Base-by-base conservation (phyloP, 106 monocot genomes). In the Narthecium ossifragum region DNA sequence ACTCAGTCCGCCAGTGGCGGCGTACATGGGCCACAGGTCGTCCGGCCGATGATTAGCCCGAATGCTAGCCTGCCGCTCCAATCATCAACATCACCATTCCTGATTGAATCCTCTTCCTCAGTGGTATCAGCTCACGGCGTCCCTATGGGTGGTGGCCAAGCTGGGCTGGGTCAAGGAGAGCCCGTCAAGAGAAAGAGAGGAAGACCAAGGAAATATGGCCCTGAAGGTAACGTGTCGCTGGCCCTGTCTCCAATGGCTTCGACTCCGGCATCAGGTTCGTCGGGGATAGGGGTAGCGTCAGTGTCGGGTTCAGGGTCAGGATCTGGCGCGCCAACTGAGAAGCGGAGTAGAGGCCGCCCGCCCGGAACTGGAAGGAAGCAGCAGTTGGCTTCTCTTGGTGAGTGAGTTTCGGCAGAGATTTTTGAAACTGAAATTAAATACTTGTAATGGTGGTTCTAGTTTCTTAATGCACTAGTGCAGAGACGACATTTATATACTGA, bases 131-230 rank as follows among this genome's bases (percentile, higher is more conserved):
- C 27, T 24, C 50, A 18, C 2, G 56, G 68, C 32, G n/a, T n/a
- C n/a, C 3, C 46, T 17, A 64, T 29, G 34, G 38, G 41, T 6
- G 52, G 50, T 26, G 46, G 27, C 17, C 46, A 18, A 21, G 17
- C 48, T 18, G 50, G 34, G 55, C 14, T 39, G 64, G 12, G 20
- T 21, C 6, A 1, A 7, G 34, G 64, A 1, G 51, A 52, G 25
- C 23, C 57, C 15, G 29, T 62, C 17, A 66, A 46, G 46, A 70
- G 45, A 54, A 78, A 72, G 62, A 60, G 78, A 2, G 78, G 78
- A 27, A 71, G 78, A 55, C 78, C 78, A 23, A 53, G 78, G 62
- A 78, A 78, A 67, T 78, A 78, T 53, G 71, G 51, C 15, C 78
- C 78, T 3, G 78, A 67, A 25, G 78, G 71, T 1, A 70, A 46